Evolutionary conservation across 192 early-diverging fungal species (phyloP).

Genomic region (Coemansia sp.): DNA sequence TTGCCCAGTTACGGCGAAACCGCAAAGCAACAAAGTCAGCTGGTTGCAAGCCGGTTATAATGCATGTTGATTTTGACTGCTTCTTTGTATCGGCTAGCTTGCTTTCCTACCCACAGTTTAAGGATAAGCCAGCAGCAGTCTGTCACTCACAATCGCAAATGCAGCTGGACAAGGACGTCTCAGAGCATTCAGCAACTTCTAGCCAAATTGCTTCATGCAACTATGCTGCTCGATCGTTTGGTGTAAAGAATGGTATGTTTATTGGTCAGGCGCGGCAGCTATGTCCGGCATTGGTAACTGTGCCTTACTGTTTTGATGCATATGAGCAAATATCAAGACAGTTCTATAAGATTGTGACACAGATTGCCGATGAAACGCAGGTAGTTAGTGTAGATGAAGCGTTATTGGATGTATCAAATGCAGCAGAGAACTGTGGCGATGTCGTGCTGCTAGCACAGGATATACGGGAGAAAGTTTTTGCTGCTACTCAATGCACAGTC

Average conservation of each 20-base stretch:
- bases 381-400: constrained; percentile 87
- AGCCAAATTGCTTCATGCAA: constrained; percentile 83
- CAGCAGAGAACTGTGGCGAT: constrained; percentile 14
- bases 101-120: constrained; percentile 64
- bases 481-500: constrained; percentile 59
- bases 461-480: constrained; percentile 55
- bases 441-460: constrained; percentile 46
- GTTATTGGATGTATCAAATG: constrained; percentile 63
- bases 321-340: constrained; percentile 60
- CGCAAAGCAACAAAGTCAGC: neutral
- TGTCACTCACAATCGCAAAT: constrained; percentile 57
- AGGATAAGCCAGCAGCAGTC: constrained; percentile 66
- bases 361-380: constrained; percentile 66
- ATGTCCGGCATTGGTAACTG: constrained; percentile 61
- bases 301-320: constrained; percentile 77
- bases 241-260: constrained; percentile 77
- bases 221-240: constrained; percentile 74
- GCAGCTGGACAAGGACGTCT: constrained; percentile 9
- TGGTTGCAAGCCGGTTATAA: constrained; percentile 41
- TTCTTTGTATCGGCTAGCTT: constrained; percentile 88
- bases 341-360: constrained; percentile 70
- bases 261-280: constrained; percentile 66
- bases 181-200: constrained; percentile 19
- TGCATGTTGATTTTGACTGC: constrained; percentile 94
- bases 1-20: constrained; percentile 24